Conservation (phyloP, 352 stramenopile genomes). For the Phytophthora sp. region DNA sequence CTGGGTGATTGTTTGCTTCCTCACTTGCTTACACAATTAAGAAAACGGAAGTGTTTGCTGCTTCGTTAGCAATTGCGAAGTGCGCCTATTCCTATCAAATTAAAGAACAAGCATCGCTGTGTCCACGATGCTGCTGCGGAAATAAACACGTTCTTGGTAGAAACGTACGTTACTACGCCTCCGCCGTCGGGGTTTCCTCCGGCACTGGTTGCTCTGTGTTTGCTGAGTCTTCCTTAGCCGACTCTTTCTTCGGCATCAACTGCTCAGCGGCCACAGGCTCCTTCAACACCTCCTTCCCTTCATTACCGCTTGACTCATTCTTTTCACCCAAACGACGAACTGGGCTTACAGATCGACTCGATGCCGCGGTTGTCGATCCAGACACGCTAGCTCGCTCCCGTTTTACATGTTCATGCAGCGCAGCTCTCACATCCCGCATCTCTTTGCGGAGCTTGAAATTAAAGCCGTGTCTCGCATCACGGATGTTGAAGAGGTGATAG, state of each 20-base stretch:
- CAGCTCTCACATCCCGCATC: slow-evolving; percentile 50
- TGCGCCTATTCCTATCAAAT: slow-evolving; percentile 16
- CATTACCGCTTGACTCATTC: neutral
- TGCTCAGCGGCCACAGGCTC: neutral
- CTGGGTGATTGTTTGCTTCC: neutral
- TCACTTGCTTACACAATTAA: too few relatives aligned
- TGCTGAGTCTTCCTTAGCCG: neutral
- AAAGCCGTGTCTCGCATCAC: slow-evolving; percentile 67
- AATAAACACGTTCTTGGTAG: slow-evolving; percentile 3
- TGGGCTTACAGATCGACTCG: slow-evolving; percentile 39
- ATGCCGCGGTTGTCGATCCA: slow-evolving; percentile 36
- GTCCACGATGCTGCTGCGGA: slow-evolving; percentile 15
- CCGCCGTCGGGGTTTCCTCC: slow-evolving; percentile 1
- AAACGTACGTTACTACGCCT: slow-evolving; percentile 17
- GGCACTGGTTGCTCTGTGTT: neutral
- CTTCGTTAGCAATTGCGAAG: slow-evolving; percentile 23
- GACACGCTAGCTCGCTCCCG: slow-evolving; percentile 32
- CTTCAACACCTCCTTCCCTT: slow-evolving; percentile 5
- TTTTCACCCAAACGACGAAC: slow-evolving; percentile 12
- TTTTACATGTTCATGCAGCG: slow-evolving; percentile 23
- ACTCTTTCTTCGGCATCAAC: neutral
- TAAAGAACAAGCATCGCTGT: slow-evolving; percentile 19
- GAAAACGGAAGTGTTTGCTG: slow-evolving; percentile 29
- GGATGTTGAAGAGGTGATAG: slow-evolving; percentile 60
- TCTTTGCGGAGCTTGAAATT: slow-evolving; percentile 79